Conservation (phyloP, 164 flowering plant species). For the Umbilicus rupestris region DNA sequence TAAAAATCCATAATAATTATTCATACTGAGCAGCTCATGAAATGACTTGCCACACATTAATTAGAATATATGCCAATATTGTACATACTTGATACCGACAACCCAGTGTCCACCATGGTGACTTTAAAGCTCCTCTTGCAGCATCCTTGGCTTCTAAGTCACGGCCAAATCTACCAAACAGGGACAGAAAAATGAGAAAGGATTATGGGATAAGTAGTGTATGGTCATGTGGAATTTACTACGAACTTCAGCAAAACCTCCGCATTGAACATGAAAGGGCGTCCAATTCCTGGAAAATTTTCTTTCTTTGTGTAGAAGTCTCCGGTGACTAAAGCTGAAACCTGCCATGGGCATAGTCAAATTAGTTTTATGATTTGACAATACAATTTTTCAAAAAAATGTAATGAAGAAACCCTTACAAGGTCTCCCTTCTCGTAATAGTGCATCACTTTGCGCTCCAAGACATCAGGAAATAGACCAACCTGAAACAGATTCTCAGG, state of each 20-base stretch:
- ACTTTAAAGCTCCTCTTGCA: constrained; percentile 80
- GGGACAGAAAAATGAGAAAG: not conserved
- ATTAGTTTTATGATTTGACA: not conserved
- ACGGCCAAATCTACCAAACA: constrained; percentile 59
- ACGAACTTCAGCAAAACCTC: constrained; percentile 82
- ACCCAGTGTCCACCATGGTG: constrained; percentile 98
- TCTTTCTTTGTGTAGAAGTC: constrained; percentile 81
- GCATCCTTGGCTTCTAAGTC: constrained; percentile 75
- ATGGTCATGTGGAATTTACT: not conserved
- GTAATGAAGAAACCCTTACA: constrained; percentile 47
- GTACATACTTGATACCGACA: constrained; percentile 55
- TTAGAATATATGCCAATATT: not conserved
- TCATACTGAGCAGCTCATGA: not conserved
- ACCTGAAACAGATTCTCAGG: constrained; percentile 40
- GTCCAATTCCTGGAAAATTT: constrained; percentile 91
- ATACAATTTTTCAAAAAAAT: not conserved
- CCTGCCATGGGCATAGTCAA: constrained; percentile 34
- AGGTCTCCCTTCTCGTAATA: constrained; percentile 77
- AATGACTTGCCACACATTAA: not conserved
- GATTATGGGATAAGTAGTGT: not conserved
- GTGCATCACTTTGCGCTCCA: constrained; percentile 63
- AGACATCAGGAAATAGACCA: constrained; percentile 81
- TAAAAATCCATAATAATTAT: not conserved
- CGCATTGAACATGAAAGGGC: constrained; percentile 81
- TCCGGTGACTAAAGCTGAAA: constrained; percentile 82